Percentiles rank a stretch among this genome's conserved stretches.
These are phyloP conservation scores for Stephania cephalantha DNA, from an alignment of 164 flowering plant genomes.

Conservation along the genomic window DNA sequence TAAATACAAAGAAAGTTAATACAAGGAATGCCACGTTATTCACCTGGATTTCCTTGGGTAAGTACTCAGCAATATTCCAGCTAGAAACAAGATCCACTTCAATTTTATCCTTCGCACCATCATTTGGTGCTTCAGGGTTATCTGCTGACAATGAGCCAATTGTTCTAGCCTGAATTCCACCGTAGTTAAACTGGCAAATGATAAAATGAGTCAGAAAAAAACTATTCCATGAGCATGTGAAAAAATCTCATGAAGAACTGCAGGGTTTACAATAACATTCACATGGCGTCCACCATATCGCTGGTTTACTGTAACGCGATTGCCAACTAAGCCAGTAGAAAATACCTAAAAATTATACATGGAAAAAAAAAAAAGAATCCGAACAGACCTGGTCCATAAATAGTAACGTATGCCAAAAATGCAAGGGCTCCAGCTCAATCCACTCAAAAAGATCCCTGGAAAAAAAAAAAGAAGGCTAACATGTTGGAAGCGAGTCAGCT, in stretches of 20 bases:
- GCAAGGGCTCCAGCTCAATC: conserved; percentile 87
- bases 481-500: not conserved
- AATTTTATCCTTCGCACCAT: conserved; percentile 29
- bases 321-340: not conserved
- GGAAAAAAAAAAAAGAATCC: conserved; percentile 1
- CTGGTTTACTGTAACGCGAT: not conserved
- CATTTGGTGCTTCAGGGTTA: conserved; percentile 19
- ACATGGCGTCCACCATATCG: not conserved
- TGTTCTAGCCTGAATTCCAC: conserved; percentile 70
- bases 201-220: conserved; percentile 2
- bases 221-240: not conserved
- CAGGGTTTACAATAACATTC: not conserved
- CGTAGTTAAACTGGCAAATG: conserved; percentile 68
- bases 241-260: not conserved
- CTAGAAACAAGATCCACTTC: conserved; percentile 72
- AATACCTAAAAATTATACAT: not conserved
- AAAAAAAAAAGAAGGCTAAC: conserved; percentile 8
- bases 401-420: conserved; percentile 86
- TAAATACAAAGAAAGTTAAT: not conserved
- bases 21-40: conserved; percentile 5
- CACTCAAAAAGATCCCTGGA: conserved; percentile 90
- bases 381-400: conserved; percentile 89
- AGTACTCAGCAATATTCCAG: conserved; percentile 87
- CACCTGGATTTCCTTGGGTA: conserved; percentile 80
- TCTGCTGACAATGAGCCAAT: conserved; percentile 17